Base-by-base conservation (phyloP, 2,329 filamentous ascomycete species). In the Remersonia thermophila region DNA sequence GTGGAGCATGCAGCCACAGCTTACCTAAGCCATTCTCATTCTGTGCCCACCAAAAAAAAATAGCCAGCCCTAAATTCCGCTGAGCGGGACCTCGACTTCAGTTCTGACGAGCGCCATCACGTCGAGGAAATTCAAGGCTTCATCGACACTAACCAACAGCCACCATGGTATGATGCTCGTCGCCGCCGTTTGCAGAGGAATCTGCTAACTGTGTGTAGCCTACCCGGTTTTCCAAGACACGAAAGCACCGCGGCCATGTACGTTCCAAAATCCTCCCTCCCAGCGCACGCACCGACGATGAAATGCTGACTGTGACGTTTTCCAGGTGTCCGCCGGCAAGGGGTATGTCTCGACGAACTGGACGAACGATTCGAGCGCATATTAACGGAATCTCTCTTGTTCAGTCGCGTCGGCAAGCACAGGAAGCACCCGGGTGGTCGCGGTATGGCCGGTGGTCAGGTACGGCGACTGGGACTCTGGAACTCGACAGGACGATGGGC, bases 301-400 rank as follows among this genome's bases (percentile, higher is more conserved):
- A 41, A 42, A 48, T 43, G 50, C 57, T 59, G 49, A 58, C 54
- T 40, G 38, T 47, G 34, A 46, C 51, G 46, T 48, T 43, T 44
- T 50, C 47, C 85, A 98, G 73, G 91, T 98, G 64, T 93, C 83
- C 61, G 85, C 86, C 76, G 91, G 91, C 76, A 80, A 96, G 69
- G 89, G 91, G 47, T 50, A 50, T 29, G 49, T 49, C 23, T 34
- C 46, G 31, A 41, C 32, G 33, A 44, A 30, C 30, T 41, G 42
- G 44, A 6, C 46, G 40, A 49, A 32, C 9, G 18, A 20, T 20
- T 23, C 38, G 41, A 45, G 42, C 7, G 13, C 5, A 31, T 39
- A 49, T 46, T 50, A 40, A 51, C 44, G 33, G 33, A 33, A 27
- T 32, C 18, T 36, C 23, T 35, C 23, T 43, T n/a, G n/a, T n/a